Base-by-base conservation (phyloP, 1,139 yeast species). In the Debaryomyces nepalensis region DNA sequence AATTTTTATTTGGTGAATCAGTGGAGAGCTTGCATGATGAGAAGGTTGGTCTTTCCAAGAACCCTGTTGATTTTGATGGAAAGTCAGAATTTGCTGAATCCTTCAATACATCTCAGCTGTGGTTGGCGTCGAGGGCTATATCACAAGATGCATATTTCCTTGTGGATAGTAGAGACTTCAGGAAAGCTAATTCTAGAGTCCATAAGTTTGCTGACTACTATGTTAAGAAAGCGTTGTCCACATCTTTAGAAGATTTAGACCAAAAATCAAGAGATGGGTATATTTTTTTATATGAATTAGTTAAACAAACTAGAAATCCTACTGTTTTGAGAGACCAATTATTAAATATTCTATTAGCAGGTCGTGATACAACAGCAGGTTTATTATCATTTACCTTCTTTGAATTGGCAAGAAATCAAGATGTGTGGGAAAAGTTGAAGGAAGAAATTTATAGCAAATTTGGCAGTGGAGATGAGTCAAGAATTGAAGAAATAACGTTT, bases 321-420 rank as follows among this genome's bases (percentile, higher is more conserved):
- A 58, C 51, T 26, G 64, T 70, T n/a, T 68, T 79, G 49, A 68
- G 80, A 39, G 80, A 77, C 51, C 82, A 78, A 56, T 65, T 75
- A 29, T 61, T 79, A 50, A 77, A 76, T 49, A 73, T 79, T 48
- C 59, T 79, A 44, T 61, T 78, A 20, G 83, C 83, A 19, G 82
- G 81, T 14, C 66, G 83, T 54, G 82, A 78, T 55, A 79, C 84
- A 35, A 79, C 84, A 12, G 83, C 84, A 1, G 76, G 79, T 3
- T 61, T 77, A 34, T 68, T 79, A 42, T 71, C 79, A 4, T 78
- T 74, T 58, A 52, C 67, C 9, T 64, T 78, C 40, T 75, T 62
- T 48, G 76, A 75, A 51, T 63, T 78, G 41, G 72, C 78, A 2
- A 61, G 75, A 43, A 66, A 74, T 48, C 77, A 75, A 6, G 56